Percentiles rank a stretch among this genome's conserved stretches.
Evolutionary conservation across 2,329 filamentous ascomycete genomes (phyloP).

Genomic region (Hypoxylon sp.): DNA sequence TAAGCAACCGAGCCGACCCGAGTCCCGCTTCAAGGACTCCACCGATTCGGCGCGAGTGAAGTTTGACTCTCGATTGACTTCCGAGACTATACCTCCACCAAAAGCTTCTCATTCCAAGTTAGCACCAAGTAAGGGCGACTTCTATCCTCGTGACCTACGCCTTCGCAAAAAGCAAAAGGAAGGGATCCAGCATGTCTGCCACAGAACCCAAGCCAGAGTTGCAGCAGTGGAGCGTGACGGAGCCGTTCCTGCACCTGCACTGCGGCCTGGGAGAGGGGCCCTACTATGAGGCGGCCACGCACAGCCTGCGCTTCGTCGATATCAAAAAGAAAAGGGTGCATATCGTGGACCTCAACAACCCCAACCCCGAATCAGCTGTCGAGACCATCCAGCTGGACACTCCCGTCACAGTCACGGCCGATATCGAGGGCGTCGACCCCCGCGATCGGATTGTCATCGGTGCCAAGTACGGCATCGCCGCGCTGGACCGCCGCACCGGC

Average conservation of each 20-base stretch:
- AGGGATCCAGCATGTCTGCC: conserved; percentile 53
- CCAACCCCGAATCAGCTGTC: conserved; percentile 15
- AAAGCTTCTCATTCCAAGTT: conserved; percentile 2
- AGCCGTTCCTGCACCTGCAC: conserved; percentile 73
- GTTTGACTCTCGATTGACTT: conserved; percentile 18
- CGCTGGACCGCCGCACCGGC: conserved; percentile 76
- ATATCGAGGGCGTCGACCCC: conserved; percentile 78
- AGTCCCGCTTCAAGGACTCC: conserved; percentile 27
- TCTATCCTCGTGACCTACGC: conserved; percentile 6
- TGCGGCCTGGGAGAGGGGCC: conserved; percentile 82
- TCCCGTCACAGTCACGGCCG: conserved; percentile 78
- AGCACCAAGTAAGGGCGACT: conserved; percentile 25
- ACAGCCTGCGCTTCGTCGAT: conserved; percentile 83
- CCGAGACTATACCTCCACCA: conserved; percentile 27
- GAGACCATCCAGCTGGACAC: conserved; percentile 70
- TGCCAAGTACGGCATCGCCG: conserved; percentile 85
- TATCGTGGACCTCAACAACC: conserved; percentile 71
- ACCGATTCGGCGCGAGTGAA: conserved; percentile 23
- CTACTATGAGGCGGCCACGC: conserved; percentile 76
- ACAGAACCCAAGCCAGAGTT: conserved; percentile 47
- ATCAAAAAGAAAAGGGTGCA: conserved; percentile 84
- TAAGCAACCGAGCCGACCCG: conserved; percentile 26
- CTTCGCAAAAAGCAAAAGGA: conserved; percentile 6
- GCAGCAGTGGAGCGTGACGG: conserved; percentile 66
- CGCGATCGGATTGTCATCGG: conserved; percentile 79